Percentiles rank a stretch among this genome's conserved stretches.
Evolutionary conservation across 108 stramenopile species (phyloP).

Genomic region (Bacterosira constricta): DNA sequence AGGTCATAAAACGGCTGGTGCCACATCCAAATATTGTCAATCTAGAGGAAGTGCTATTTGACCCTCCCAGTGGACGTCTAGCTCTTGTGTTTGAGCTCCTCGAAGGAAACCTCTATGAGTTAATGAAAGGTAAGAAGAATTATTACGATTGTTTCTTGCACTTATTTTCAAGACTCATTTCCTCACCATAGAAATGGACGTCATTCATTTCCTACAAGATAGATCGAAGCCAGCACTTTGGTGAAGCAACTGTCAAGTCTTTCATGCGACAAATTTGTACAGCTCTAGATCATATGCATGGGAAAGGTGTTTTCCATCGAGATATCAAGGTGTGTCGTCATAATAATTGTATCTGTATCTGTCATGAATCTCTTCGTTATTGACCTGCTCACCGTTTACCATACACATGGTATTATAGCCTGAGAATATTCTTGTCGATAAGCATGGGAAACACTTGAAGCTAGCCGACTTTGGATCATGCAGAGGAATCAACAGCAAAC

Average conservation of each 20-base stretch:
- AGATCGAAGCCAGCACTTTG: slow-evolving; percentile 38
- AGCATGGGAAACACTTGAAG: slow-evolving; percentile 58
- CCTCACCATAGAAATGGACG: no score
- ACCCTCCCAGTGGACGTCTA: slow-evolving; percentile 84
- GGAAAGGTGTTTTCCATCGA: slow-evolving; percentile 77
- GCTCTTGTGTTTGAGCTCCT: slow-evolving; percentile 90
- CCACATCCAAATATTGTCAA: slow-evolving; percentile 85
- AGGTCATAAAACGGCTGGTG: slow-evolving; percentile 80
- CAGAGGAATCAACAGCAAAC: slow-evolving; percentile 77
- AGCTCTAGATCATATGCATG: slow-evolving; percentile 79
- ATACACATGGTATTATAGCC: slow-evolving; percentile 76
- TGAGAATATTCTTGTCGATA: slow-evolving; percentile 81
- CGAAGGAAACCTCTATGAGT: slow-evolving; percentile 90
- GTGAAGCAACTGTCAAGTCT: slow-evolving; percentile 28
- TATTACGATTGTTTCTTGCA: no score
- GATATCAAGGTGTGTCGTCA: slow-evolving; percentile 67
- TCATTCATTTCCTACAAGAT: not conserved
- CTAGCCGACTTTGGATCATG: slow-evolving; percentile 90
- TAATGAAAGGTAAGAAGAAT: slow-evolving; percentile 85
- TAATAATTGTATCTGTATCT: no score
- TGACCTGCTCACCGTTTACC: no score
- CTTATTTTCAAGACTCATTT: no score
- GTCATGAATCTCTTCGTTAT: no score
- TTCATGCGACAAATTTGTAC: slow-evolving; percentile 54
- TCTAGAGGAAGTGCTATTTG: slow-evolving; percentile 86